Evolutionary conservation across 148 eudicot genomes (phyloP), one percentile per base, ranked within the genome.

Genomic region (Rheum nobile): DNA sequence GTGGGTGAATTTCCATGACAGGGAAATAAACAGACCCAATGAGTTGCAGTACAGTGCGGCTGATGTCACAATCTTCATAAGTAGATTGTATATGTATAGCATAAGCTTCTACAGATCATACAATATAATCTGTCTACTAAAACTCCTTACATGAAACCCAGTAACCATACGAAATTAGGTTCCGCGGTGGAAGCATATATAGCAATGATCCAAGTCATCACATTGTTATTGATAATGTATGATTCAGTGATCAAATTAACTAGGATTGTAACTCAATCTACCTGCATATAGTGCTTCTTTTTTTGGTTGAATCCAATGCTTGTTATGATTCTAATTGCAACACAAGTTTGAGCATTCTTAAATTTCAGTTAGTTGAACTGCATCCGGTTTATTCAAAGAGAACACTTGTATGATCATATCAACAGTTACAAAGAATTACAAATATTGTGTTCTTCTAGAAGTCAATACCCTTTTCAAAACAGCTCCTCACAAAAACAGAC

Each of bases 1-100:
- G 71, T 79, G 34, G 65, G 75, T 29, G 75, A 73, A 52, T 73
- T 73, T 50, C 75, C 75, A 32, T 73, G 67, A 52, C 75, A 41
- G 6, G 10, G 6, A 41, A 41, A 41, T 4, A 43, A 70, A 24
- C 46, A 39, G 14, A 9, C 21, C 21, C 3, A 59, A 10, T 59
- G 67, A 26, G 67, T 19, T 28, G 34, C 32, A 26, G 17, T 59
- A 34, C 9, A 17, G 21, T 34, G 39, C 41, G 32, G 70, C 39
- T 32, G 34, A 14, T 65, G 41, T 17, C 70, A 31, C 8, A 14
- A 65, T 31, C 32, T 32, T 13, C 38, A 55, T 55, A 1, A 55
- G 68, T 63, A 63, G 68, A 26, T 8, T 28, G 29, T 61, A 61
- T 5, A 29, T 16, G 38, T 29, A 63, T 63, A 63, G 0, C 37